Evolutionary conservation across 768 basidiomycete species (phyloP), one percentile per base, ranked within the genome.

Genomic region (Chalciporus chontae): DNA sequence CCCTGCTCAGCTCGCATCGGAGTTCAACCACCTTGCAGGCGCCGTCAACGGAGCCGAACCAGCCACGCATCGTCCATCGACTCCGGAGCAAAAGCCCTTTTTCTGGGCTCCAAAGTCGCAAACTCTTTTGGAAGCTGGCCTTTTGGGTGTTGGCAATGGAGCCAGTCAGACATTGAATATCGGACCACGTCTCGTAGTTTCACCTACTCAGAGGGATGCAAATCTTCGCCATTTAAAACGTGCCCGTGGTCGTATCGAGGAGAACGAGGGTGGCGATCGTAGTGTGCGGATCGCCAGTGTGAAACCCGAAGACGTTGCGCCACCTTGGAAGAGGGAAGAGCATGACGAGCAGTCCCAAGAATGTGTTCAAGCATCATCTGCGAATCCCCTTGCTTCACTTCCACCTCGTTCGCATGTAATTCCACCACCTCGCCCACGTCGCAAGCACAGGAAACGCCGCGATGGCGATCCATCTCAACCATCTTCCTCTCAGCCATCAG

Each of bases 191-290:
- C 18, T 38, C 1, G 45, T 50, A 10, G 42, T 61, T 8, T 69
- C 66, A 3, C 63, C 65, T 3, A 46, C 63, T 24, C 61, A 68
- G 23, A 59, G 41, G 37, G 65, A 53, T 3, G 63, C 61, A 1
- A 67, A 67, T 47, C 64, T 67, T 31, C 68, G 66, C 36, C 66
- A 67, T 48, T 46, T 67, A 43, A 69, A 62, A 26, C 56, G 51
- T 17, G 52, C 52, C 39, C 66, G 63, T 15, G 43, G 55, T 18
- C 63, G 55, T 21, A 37, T 54, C n/a, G 65, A 67, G 42, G 62
- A 61, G 45, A 67, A 48, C 23, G 58, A 60, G 18, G 41, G 55
- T 29, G 66, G 63, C 14, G 63, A 68, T 34, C 61, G 67, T 32
- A 69, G 63, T 40, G 66, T 52, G 18, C 62, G 58, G 13, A 53